A percentile compares a stretch with the other conserved stretches of the same genome.
Conservation (phyloP, 371 early-diverging fungal species). For the Mortierella sp. region DNA sequence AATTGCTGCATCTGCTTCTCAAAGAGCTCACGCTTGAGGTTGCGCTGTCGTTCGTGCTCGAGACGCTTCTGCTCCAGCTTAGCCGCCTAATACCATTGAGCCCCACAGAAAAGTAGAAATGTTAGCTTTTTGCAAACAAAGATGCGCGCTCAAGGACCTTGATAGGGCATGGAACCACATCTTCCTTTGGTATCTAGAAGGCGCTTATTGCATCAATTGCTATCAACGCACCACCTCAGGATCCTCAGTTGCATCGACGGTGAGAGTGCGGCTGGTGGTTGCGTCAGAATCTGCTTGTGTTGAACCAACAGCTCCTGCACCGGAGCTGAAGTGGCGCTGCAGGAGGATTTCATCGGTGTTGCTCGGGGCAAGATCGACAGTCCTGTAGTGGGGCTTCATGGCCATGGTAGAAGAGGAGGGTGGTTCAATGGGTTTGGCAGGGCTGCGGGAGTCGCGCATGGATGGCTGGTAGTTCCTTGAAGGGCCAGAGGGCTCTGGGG, state of each 20-base stretch:
- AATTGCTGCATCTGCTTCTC: conserved; percentile 62
- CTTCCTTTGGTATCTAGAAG: not conserved
- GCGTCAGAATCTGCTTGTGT: conserved; percentile 27
- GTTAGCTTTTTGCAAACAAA: not conserved
- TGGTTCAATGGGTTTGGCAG: conserved; percentile 22
- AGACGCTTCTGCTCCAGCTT: conserved; percentile 59
- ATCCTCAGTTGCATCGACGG: conserved; percentile 38
- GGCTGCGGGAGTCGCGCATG: conserved; percentile 23
- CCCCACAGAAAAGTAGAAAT: not conserved
- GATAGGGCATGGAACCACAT: not conserved
- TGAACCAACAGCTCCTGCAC: conserved; percentile 45
- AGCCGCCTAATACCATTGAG: conserved; percentile 34
- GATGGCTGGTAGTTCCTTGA: conserved; percentile 24
- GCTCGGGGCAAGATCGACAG: conserved; percentile 29
- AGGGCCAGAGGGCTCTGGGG: conserved; percentile 36
- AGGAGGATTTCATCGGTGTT: conserved; percentile 48
- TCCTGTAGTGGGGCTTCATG: conserved; percentile 41
- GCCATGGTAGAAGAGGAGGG: conserved; percentile 38
- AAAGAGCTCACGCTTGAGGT: conserved; percentile 57
- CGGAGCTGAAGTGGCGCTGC: conserved; percentile 29
- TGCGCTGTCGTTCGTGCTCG: conserved; percentile 60
- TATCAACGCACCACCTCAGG: conserved; percentile 42
- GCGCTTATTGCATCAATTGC: not conserved
- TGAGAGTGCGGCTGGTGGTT: conserved; percentile 28
- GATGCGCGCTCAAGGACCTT: not conserved